Conservation (phyloP, 176 grass and related monocot species). For the sorghum (Sorghum bicolor) region Sorghum_bicolor_NCBIv3 NC_012872.2:71115001-71115500, state of each 20-base stretch:
- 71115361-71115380: conserved; percentile 80
- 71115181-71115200: conserved; percentile 54
- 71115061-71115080: neutral
- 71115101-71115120: conserved; percentile 60
- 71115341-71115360: conserved; percentile 90
- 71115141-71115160: conserved; percentile 61
- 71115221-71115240: conserved; percentile 78
- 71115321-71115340: conserved; percentile 65
- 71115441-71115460: neutral
- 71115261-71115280: conserved; percentile 63
- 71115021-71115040: neutral
- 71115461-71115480: neutral
- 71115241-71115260: conserved; percentile 68
- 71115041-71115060: conserved; percentile 19
- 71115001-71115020: conserved; percentile 16
- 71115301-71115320: conserved; percentile 74
- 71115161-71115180: conserved; percentile 39
- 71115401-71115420: neutral
- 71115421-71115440: neutral
- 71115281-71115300: conserved; percentile 86
- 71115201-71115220: conserved; percentile 71
- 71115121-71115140: conserved; percentile 72
- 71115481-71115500: neutral
- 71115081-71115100: conserved; percentile 13
- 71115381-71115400: conserved; percentile 62